phyloP scores from a whole-genome alignment of 768 basidiomycete genomes.

The Podaxis rugospora region DNA sequence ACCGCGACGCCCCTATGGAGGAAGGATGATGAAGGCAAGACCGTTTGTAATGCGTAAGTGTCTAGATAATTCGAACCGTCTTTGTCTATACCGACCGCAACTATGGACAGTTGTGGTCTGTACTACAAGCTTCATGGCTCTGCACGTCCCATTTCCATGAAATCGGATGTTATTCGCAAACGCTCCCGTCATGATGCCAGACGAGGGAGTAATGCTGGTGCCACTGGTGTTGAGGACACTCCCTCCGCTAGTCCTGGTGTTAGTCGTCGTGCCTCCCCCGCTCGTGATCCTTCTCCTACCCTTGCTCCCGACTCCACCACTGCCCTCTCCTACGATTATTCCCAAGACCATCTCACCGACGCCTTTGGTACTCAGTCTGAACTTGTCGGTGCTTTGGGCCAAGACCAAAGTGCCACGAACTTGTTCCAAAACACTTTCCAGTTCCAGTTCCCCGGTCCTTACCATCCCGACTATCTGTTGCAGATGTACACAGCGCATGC shows the following conservation, averaged over 20 bases:
- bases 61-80: slow-evolving; percentile 3
- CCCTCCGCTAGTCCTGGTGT: slow-evolving; percentile 74
- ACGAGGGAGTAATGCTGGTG: slow-evolving; percentile 30
- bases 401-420: slow-evolving; percentile 22
- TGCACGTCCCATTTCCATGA: slow-evolving; percentile 86
- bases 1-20: slow-evolving; percentile 88
- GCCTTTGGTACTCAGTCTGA: slow-evolving; percentile 46
- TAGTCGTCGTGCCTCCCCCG: slow-evolving; percentile 70
- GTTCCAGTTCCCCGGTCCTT: slow-evolving; percentile 61
- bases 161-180: slow-evolving; percentile 86
- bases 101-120: slow-evolving; percentile 58
- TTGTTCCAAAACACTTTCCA: slow-evolving; percentile 32
- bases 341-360: slow-evolving; percentile 33
- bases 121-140: slow-evolving; percentile 87
- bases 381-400: slow-evolving; percentile 41
- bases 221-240: slow-evolving; percentile 51
- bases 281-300: slow-evolving; percentile 56
- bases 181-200: slow-evolving; percentile 80
- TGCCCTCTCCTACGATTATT: slow-evolving; percentile 46
- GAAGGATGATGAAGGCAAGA: slow-evolving; percentile 89
- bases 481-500: slow-evolving; percentile 43
- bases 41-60: slow-evolving; percentile 85
- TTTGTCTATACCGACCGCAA: slow-evolving; percentile 9
- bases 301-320: slow-evolving; percentile 71
- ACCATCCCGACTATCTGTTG: slow-evolving; percentile 66